Evolutionary conservation across 1,139 yeast genomes (phyloP).

Genomic region (Pichiaceae sp.): DNA sequence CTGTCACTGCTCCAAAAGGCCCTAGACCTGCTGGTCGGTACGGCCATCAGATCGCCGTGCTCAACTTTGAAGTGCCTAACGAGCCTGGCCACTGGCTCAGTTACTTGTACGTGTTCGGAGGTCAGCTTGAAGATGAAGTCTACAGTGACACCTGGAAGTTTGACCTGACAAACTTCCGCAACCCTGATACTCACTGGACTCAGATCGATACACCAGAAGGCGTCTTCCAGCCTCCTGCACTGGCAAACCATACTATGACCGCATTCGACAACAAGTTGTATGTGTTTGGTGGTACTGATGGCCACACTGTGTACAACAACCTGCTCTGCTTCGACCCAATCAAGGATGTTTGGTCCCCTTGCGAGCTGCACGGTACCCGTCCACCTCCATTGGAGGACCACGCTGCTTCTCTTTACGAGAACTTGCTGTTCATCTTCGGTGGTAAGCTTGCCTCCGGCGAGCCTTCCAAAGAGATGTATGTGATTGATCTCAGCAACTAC

Average conservation of each 20-base stretch:
- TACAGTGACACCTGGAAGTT: conserved; percentile 81
- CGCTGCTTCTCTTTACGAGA: conserved; percentile 73
- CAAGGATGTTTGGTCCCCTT: conserved; percentile 65
- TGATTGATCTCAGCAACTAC: conserved; percentile 66
- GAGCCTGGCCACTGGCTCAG: conserved; percentile 23
- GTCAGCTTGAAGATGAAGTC: conserved; percentile 83
- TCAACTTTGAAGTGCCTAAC: conserved; percentile 24
- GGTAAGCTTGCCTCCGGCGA: conserved; percentile 79
- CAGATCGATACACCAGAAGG: conserved; percentile 42
- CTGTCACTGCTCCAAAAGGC: conserved; percentile 77
- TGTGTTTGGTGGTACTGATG: conserved; percentile 85
- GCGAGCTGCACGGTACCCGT: conserved; percentile 25
- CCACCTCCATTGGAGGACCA: conserved; percentile 94
- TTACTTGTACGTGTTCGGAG: conserved; percentile 76
- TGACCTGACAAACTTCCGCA: conserved; percentile 82
- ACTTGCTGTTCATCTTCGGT: conserved; percentile 78
- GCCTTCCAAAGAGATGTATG: conserved; percentile 59
- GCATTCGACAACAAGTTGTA: conserved; percentile 73
- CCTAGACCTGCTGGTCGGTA: conserved; percentile 86
- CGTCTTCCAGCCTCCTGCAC: conserved; percentile 67
- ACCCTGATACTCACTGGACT: conserved; percentile 81
- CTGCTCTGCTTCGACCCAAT: conserved; percentile 77
- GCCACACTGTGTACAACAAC: conserved; percentile 65
- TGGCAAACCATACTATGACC: conserved; percentile 87
- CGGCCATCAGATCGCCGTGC: conserved; percentile 67